phyloP scores from a whole-genome alignment of 257 asterid genomes.

The Salvia hispanica region DNA sequence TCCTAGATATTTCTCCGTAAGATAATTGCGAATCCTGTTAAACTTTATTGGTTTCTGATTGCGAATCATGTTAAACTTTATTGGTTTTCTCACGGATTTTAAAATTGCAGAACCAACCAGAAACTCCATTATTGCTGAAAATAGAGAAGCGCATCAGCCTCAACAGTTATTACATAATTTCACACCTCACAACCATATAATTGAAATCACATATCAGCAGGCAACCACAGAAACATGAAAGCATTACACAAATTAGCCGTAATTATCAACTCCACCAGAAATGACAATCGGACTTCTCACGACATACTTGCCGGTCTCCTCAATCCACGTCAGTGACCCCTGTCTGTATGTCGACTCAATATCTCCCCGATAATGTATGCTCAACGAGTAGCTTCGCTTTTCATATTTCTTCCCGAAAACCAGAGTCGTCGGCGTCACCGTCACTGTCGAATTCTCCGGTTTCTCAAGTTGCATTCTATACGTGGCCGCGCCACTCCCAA shows the following conservation, averaged over 20 bases:
- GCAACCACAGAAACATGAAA: background rate
- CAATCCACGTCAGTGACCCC: slow-evolving; percentile 46
- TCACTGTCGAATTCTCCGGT: slow-evolving; percentile 34
- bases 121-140: too few species aligned
- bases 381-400: slow-evolving; percentile 41
- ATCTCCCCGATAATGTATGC: slow-evolving; percentile 29
- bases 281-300: slow-evolving; percentile 49
- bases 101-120: too few species aligned
- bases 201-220: background rate
- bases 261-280: slow-evolving; percentile 30
- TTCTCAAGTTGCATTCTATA: slow-evolving; percentile 28
- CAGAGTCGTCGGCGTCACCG: slow-evolving; percentile 30
- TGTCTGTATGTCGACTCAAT: background rate
- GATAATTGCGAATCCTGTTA: too few species aligned
- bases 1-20: too few species aligned
- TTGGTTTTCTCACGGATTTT: too few species aligned
- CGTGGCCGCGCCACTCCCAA: slow-evolving; percentile 39
- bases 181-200: background rate
- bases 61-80: too few species aligned
- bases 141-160: too few species aligned
- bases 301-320: slow-evolving; percentile 32
- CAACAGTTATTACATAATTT: background rate
- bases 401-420: slow-evolving; percentile 41
- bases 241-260: background rate
- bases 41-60: too few species aligned